A percentile compares a stretch with the other conserved stretches of the same genome.
Evolutionary conservation across 768 basidiomycete species (phyloP).

Genomic region (Phlebiopsis gigantea): DNA sequence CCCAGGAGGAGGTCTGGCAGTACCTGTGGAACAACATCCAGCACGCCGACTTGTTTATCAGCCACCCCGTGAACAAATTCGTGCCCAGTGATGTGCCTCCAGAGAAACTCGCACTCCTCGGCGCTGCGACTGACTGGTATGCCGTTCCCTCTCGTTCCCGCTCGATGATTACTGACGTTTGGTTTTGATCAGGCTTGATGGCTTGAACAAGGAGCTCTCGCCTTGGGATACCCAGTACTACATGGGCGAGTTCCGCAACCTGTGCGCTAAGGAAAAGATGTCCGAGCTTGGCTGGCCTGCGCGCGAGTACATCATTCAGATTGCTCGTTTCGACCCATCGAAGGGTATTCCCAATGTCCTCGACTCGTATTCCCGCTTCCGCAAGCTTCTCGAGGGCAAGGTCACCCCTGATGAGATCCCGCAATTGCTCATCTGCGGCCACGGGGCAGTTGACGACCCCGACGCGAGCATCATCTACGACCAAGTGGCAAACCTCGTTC

Average conservation of each 20-base stretch:
- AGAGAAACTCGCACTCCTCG: constrained; percentile 66
- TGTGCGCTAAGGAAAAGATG: constrained; percentile 81
- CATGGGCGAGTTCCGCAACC: constrained; percentile 81
- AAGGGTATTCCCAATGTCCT: constrained; percentile 81
- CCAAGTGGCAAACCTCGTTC: constrained; percentile 59
- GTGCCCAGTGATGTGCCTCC: constrained; percentile 81
- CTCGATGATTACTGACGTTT: neutral
- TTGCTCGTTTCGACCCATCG: constrained; percentile 92
- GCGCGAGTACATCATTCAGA: constrained; percentile 83
- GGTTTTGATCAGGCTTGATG: constrained; percentile 73
- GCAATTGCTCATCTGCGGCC: constrained; percentile 80
- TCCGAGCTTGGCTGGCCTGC: constrained; percentile 69
- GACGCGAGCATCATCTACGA: constrained; percentile 93
- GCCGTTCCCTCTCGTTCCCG: too few species aligned
- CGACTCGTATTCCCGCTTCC: constrained; percentile 84
- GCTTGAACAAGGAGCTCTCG: constrained; percentile 85
- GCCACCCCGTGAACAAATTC: constrained; percentile 91
- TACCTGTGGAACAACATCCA: constrained; percentile 93
- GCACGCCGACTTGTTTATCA: constrained; percentile 86
- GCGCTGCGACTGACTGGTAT: constrained; percentile 83
- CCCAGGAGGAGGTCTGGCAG: constrained; percentile 90
- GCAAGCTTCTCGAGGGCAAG: constrained; percentile 50
- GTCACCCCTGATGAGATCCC: constrained; percentile 51
- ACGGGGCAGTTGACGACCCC: constrained; percentile 92
- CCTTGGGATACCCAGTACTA: constrained; percentile 83